These are phyloP conservation scores for Macrotyloma uniflorum DNA, from an alignment of 306 rosid genomes.

Conservation along the genomic window DNA sequence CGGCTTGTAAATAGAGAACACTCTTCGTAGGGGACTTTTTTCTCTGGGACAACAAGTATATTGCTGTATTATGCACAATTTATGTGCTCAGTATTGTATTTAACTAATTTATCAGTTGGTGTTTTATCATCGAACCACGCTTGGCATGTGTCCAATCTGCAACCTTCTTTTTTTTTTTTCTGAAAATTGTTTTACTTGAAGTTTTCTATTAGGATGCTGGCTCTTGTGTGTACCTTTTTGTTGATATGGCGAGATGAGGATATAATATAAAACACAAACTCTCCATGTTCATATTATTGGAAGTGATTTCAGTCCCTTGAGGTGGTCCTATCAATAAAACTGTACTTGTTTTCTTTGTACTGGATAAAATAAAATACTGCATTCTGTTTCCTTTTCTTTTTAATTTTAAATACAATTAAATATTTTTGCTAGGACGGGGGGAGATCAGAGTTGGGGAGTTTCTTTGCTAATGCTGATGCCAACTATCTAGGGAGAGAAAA, in stretches of 20 bases:
- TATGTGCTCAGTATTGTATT: neutral
- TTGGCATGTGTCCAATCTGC: slow-evolving; percentile 7
- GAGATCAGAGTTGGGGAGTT: slow-evolving; percentile 77
- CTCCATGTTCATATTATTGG: slow-evolving; percentile 20
- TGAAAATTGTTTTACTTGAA: slow-evolving; percentile 14
- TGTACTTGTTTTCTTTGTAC: slow-evolving; percentile 16
- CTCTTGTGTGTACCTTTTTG: slow-evolving; percentile 13
- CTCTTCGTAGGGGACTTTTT: neutral
- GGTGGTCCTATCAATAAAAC: slow-evolving; percentile 12
- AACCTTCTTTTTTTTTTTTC: neutral
- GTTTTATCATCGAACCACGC: neutral
- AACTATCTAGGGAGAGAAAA: slow-evolving; percentile 66
- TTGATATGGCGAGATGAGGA: slow-evolving; percentile 29
- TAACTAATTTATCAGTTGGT: neutral
- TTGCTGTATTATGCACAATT: neutral
- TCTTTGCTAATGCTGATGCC: slow-evolving; percentile 89
- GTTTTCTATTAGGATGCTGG: neutral
- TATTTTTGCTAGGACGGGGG: slow-evolving; percentile 70
- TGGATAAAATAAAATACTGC: slow-evolving; percentile 15
- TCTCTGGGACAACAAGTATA: neutral
- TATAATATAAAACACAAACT: slow-evolving; percentile 6
- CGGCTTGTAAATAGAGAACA: neutral
- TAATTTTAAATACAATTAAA: slow-evolving; percentile 31
- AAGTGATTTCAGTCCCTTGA: slow-evolving; percentile 24
- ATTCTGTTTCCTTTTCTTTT: neutral